These are phyloP conservation scores for Mycena haematopus DNA, from an alignment of 768 basidiomycete species.

Conservation along the genomic window DNA sequence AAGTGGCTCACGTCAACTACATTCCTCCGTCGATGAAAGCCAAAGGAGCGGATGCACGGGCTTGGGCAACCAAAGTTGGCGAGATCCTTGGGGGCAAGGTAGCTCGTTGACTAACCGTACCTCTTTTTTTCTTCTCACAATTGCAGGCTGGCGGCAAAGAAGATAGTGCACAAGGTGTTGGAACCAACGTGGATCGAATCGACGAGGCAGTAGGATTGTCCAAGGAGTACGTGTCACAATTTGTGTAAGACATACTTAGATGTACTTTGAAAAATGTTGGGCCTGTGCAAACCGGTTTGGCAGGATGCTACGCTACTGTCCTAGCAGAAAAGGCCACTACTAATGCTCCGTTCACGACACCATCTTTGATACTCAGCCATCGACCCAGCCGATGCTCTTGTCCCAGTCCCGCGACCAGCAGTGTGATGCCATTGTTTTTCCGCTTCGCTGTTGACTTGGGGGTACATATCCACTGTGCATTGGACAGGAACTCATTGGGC, in stretches of 20 bases:
- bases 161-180: slow-evolving; percentile 90
- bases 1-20: slow-evolving; percentile 88
- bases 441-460: slow-evolving; percentile 30
- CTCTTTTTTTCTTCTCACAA: slow-evolving; percentile 2
- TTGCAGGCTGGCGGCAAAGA: slow-evolving; percentile 92
- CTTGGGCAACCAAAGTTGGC: slow-evolving; percentile 84
- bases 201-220: slow-evolving; percentile 72
- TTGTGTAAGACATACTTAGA: slow-evolving; percentile 12
- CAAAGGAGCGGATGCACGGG: slow-evolving; percentile 79
- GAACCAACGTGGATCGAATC: slow-evolving; percentile 65
- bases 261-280: too few relatives aligned
- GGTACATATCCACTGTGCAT: slow-evolving; percentile 42
- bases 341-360: slow-evolving; percentile 74
- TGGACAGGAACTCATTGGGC: slow-evolving; percentile 51
- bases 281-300: too few relatives aligned
- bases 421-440: slow-evolving; percentile 37
- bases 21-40: slow-evolving; percentile 65
- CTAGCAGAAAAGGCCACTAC: slow-evolving; percentile 64
- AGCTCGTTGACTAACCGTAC: slow-evolving; percentile 22
- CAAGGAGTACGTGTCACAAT: slow-evolving; percentile 43
- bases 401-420: slow-evolving; percentile 82
- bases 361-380: slow-evolving; percentile 83
- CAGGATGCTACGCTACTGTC: slow-evolving; percentile 29
- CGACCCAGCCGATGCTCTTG: slow-evolving; percentile 91
- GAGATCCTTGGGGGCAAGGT: slow-evolving; percentile 93